Base-by-base conservation (phyloP, 306 rosid genomes). In the Carpinus viminea region DNA sequence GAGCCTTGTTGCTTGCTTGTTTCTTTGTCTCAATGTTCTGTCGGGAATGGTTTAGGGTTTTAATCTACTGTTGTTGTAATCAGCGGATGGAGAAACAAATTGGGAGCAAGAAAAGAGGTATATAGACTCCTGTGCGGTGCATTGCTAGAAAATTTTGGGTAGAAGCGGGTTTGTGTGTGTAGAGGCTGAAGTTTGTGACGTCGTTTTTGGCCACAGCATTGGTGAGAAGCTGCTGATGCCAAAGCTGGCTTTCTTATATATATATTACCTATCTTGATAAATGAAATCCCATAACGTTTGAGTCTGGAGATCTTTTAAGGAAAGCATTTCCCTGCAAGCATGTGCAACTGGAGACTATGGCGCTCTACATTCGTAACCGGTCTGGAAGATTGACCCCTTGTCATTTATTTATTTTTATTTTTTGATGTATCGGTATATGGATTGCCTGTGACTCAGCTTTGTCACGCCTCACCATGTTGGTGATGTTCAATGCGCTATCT, bases 1-100 rank as follows among this genome's bases (percentile, higher is more conserved):
- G 77, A 84, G 73, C 77, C 41, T 71, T 70, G 60, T 57, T 38
- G 11, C 47, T 78, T 31, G 65, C 45, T n/a, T n/a, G 65, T 59
- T 12, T 59, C 65, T 59, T 4, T 59, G 65, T 59, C 7, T 24
- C 65, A 59, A 59, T 59, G 21, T 24, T 24, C 7, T 59, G 36
- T 7, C 36, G 9, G 31, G 31, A 9, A 21, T 57, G 64, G 21
- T 4, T 21, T 1, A 59, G 16, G 36, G 12, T 59, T 59, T 24
- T 2, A 57, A 20, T 57, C 16, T 24, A 15, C 16, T 24, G 52
- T 48, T 11, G 36, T 24, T 59, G 65, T n/a, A 8, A 24, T 24
- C 36, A 21, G 10, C 10, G 17, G 16, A 59, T 59, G 65, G 13
- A 57, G 65, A 21, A 59, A 59, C 13, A 59, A n/a, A n/a, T 55